Evolutionary conservation across 2,329 filamentous ascomycete species (phyloP), one percentile per base, ranked within the genome.

Genomic region (Xylaria sp.): DNA sequence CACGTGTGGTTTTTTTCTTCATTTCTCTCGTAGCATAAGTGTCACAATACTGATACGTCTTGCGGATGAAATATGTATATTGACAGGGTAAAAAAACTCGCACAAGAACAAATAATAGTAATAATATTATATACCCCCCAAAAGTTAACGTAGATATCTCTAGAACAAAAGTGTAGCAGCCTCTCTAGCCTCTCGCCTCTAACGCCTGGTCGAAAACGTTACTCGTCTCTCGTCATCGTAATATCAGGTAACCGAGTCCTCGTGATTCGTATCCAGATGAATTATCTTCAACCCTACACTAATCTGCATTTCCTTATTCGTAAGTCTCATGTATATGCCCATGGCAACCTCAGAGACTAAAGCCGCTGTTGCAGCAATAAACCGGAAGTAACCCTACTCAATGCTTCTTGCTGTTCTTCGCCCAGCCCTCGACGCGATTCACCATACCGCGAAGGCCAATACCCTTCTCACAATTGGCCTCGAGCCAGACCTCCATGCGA

Each of bases 401-500:
- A 66, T 66, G 53, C 59, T 66, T 73, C 70, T 65, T 71, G 41
- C 28, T 71, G 50, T 41, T 69, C 63, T 23, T 69, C n/a, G 75
- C 75, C 70, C 73, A 72, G 18, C 36, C 81, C 81, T 91, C 89
- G 15, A 91, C 80, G 77, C 89, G 91, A 67, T 85, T 85, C 72
- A 97, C 84, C 41, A 90, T 81, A 28, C 84, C 88, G 79, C 93
- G 91, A 76, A 97, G 83, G 56, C 93, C 80, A 76, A 92, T 81
- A 0, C 94, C 94, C 76, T 90, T 91, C 82, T 97, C 94, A 72
- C 91, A 92, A 78, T 97, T 96, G 10, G 78, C 85, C 80, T 91
- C 90, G 63, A 98, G 81, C 91, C 93, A 97, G 2, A 65, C 76
- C 82, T 97, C 94, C 94, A 98, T 97, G 76, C 84, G 85, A 81